These are phyloP conservation scores for Microstegium vimineum DNA, from an alignment of 176 grass and related monocot species.

Conservation along the genomic window DNA sequence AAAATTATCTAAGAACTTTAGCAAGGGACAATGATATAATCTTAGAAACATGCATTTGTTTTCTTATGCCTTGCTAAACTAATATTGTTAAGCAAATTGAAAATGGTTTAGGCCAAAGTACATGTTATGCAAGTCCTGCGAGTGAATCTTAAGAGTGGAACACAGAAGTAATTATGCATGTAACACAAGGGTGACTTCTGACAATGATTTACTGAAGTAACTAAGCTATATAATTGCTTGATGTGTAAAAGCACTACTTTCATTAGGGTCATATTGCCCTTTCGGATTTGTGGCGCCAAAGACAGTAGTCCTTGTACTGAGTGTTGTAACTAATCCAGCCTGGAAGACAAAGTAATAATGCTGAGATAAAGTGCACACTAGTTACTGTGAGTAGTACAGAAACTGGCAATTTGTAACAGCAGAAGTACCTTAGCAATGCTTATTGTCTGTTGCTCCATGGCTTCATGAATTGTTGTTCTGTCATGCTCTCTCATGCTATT, in stretches of 20 bases:
- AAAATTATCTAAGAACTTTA: background rate
- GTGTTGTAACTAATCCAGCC: slow-evolving; percentile 93
- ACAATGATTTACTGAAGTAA: background rate
- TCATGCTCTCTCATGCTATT: slow-evolving; percentile 93
- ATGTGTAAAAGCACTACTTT: slow-evolving; percentile 58
- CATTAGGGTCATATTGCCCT: slow-evolving; percentile 79
- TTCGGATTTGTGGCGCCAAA: slow-evolving; percentile 97
- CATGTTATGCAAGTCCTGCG: background rate
- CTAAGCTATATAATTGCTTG: background rate
- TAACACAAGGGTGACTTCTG: background rate
- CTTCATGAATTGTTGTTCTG: slow-evolving; percentile 98
- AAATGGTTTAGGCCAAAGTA: background rate
- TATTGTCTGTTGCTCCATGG: slow-evolving; percentile 99
- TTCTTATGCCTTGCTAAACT: background rate
- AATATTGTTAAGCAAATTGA: background rate
- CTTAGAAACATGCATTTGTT: background rate
- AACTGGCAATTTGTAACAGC: background rate
- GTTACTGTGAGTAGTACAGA: background rate
- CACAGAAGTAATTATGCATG: slow-evolving; percentile 6
- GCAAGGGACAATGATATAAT: background rate
- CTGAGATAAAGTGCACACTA: slow-evolving; percentile 7
- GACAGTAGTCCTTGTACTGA: slow-evolving; percentile 81
- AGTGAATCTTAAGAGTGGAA: background rate
- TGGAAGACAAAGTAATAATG: slow-evolving; percentile 36
- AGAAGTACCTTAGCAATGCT: slow-evolving; percentile 83